Evolutionary conservation across 2,329 filamentous ascomycete genomes (phyloP), one percentile per base, ranked within the genome.

Genomic region (Fusarium protoensiforme): DNA sequence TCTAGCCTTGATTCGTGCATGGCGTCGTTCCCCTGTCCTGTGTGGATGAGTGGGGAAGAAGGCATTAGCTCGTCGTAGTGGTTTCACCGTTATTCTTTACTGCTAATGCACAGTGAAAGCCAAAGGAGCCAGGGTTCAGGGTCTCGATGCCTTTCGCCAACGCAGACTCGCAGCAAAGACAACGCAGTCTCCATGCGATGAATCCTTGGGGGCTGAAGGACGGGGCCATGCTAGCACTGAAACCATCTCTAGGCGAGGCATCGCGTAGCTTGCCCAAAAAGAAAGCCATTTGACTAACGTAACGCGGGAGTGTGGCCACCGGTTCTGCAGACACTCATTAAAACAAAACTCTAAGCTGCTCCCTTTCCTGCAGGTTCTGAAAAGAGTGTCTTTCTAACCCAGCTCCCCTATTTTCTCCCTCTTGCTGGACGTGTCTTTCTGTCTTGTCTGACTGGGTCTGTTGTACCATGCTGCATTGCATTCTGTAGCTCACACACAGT

Each of bases 321-420:
- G 46, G 46, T 36, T 20, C 20, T 57, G 51, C 58, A 51, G 27
- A 61, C 29, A 46, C 14, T 8, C 14, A n/a, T 38, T 31, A 29
- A 41, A 58, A 68, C 60, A 73, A 73, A 73, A 73, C 62, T 74
- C 64, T 68, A 65, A 20, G 41, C n/a, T 36, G 18, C 51, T 62
- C 59, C 48, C 38, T 20, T 59, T 27, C 36, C 41, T 57, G 57
- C 10, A 29, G 29, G 16, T 8, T 51, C 24, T 51, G 46, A 31
- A 51, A 53, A 53, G 27, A n/a, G n/a, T 31, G 27, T 20, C 27
- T 48, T 48, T 48, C 43, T 48, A 27, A 48, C 43, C 24, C 48
- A 31, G 31, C 20, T 31, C 22, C 27, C 24, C 18, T 57, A 33
- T 43, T 67, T 39, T 11, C 36, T 38, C 36, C 51, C 14, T 46